Conservation (phyloP, 148 eudicot genomes). For the Diospyros lotus region DNA sequence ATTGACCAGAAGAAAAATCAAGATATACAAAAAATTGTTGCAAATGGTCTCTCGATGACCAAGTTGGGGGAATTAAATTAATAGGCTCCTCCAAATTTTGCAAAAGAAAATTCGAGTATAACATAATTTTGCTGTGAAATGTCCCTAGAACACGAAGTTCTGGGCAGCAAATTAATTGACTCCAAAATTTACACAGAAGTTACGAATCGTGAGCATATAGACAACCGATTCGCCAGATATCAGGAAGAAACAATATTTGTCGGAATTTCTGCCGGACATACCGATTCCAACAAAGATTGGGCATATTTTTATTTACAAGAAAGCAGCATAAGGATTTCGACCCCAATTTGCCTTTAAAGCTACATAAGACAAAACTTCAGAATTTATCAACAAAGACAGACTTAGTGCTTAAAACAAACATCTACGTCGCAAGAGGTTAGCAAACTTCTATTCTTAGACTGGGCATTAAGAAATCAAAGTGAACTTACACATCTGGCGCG, state of each 20-base stretch:
- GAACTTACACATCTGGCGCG: conserved; percentile 44
- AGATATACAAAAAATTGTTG: too few relatives aligned
- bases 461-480: background rate
- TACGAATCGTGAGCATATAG: background rate
- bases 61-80: too few relatives aligned
- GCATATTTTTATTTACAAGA: background rate
- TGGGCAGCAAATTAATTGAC: too few relatives aligned
- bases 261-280: background rate
- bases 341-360: background rate
- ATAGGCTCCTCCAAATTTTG: too few relatives aligned
- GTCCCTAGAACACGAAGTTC: too few relatives aligned
- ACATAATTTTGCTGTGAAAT: too few relatives aligned
- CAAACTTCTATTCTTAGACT: too few relatives aligned
- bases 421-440: too few relatives aligned
- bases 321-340: background rate
- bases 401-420: background rate
- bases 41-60: too few relatives aligned
- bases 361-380: background rate
- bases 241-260: background rate
- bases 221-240: background rate
- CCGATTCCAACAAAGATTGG: background rate
- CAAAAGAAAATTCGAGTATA: too few relatives aligned
- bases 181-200: background rate
- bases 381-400: background rate
- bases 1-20: too few relatives aligned